phyloP scores from a whole-genome alignment of 202 grass and related monocot genomes.

The Schoenoplectus tabernaemontani region DNA sequence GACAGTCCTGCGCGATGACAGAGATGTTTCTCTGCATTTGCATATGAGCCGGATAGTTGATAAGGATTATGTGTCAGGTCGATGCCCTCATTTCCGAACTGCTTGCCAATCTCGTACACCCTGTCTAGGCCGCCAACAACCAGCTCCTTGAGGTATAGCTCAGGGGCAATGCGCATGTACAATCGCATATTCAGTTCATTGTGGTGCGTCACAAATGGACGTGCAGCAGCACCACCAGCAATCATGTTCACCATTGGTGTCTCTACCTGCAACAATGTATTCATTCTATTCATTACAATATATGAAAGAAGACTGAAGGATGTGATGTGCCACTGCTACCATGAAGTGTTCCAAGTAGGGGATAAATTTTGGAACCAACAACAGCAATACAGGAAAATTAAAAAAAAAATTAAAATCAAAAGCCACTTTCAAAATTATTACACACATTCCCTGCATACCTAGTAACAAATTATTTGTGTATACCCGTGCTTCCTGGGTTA shows the following conservation, averaged over 20 bases:
- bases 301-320: background rate
- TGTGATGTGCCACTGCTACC: too few species aligned
- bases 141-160: constrained; percentile 86
- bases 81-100: constrained; percentile 98
- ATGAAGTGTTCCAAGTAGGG: background rate
- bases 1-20: too few species aligned
- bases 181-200: constrained; percentile 95
- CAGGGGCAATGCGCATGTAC: constrained; percentile 95
- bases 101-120: constrained; percentile 99
- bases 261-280: constrained; percentile 47
- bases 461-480: background rate
- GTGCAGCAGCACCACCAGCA: constrained; percentile 85
- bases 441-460: background rate
- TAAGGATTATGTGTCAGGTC: constrained; percentile 99
- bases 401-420: background rate
- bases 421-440: too few species aligned
- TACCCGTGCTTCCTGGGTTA: background rate
- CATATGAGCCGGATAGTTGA: too few species aligned
- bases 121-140: constrained; percentile 92
- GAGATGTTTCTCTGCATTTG: too few species aligned
- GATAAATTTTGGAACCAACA: constrained; percentile 6
- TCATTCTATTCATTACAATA: background rate
- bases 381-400: background rate
- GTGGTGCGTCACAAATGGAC: constrained; percentile 74
- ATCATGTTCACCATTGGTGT: constrained; percentile 99